Percentiles rank a stretch among this genome's conserved stretches.
Conservation (phyloP, 2,329 filamentous ascomycete genomes). For the Penicillium palitans region DNA sequence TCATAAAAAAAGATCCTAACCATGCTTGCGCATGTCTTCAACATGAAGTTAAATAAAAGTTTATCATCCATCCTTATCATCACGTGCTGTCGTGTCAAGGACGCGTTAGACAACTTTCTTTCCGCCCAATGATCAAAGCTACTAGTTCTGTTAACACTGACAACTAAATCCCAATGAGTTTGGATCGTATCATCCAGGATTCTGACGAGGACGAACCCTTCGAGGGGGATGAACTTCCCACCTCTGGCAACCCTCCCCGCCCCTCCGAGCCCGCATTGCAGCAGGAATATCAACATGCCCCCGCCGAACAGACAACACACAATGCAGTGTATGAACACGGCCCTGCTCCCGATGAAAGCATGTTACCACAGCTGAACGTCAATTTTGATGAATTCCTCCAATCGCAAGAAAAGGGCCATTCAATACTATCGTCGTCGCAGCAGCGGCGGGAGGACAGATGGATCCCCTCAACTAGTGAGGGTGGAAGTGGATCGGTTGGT, state of each 20-base stretch:
- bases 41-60: background rate
- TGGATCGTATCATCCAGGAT: slow-evolving; percentile 44
- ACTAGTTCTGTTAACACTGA: background rate
- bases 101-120: slow-evolving; percentile 18
- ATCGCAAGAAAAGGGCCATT: slow-evolving; percentile 27
- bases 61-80: slow-evolving; percentile 28
- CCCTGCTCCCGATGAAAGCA: slow-evolving; percentile 6
- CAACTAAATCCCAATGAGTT: slow-evolving; percentile 32
- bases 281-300: slow-evolving; percentile 15
- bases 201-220: slow-evolving; percentile 46
- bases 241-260: slow-evolving; percentile 23
- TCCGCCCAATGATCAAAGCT: background rate
- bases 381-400: slow-evolving; percentile 44
- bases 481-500: slow-evolving; percentile 35
- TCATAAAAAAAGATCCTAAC: no score
- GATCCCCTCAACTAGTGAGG: slow-evolving; percentile 30
- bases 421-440: slow-evolving; percentile 32
- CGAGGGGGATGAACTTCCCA: slow-evolving; percentile 27
- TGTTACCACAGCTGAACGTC: slow-evolving; percentile 29
- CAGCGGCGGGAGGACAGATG: slow-evolving; percentile 38
- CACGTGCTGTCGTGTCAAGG: slow-evolving; percentile 33
- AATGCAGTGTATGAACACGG: slow-evolving; percentile 7
- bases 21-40: no score
- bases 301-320: slow-evolving; percentile 13
- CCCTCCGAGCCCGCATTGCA: slow-evolving; percentile 15